Percentiles rank a stretch among this genome's conserved stretches.
phyloP scores from a whole-genome alignment of 2,329 filamentous ascomycete species.

The Aspergillus floridensis region DNA sequence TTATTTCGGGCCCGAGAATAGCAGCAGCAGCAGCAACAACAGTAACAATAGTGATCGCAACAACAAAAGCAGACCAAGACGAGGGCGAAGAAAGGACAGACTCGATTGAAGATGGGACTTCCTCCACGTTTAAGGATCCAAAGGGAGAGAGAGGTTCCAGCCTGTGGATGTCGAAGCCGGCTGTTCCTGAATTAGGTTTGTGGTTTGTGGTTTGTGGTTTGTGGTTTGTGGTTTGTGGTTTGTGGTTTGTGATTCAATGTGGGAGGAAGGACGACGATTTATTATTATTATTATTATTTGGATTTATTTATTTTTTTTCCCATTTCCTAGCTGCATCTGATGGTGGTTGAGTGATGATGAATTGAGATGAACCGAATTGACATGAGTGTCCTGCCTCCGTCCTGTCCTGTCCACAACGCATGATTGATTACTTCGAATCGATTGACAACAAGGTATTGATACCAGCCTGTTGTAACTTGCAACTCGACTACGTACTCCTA shows the following conservation, averaged over 20 bases:
- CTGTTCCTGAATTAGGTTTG: background rate
- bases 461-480: background rate
- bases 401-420: background rate
- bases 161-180: background rate
- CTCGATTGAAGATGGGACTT: background rate
- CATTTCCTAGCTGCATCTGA: background rate
- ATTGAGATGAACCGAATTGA: background rate
- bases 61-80: background rate
- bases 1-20: background rate
- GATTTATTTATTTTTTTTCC: background rate
- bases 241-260: background rate
- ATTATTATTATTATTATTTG: background rate
- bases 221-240: background rate
- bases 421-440: background rate
- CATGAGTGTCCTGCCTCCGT: background rate
- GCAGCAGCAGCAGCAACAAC: background rate
- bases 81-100: background rate
- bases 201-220: background rate
- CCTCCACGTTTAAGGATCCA: constrained; percentile 3
- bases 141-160: background rate
- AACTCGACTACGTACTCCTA: too few relatives aligned
- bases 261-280: background rate
- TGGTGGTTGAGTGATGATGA: background rate
- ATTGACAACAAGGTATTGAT: background rate
- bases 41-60: background rate